phyloP scores from a whole-genome alignment of 768 basidiomycete genomes.

The Pseudohyphozyma bogoriensis region DNA sequence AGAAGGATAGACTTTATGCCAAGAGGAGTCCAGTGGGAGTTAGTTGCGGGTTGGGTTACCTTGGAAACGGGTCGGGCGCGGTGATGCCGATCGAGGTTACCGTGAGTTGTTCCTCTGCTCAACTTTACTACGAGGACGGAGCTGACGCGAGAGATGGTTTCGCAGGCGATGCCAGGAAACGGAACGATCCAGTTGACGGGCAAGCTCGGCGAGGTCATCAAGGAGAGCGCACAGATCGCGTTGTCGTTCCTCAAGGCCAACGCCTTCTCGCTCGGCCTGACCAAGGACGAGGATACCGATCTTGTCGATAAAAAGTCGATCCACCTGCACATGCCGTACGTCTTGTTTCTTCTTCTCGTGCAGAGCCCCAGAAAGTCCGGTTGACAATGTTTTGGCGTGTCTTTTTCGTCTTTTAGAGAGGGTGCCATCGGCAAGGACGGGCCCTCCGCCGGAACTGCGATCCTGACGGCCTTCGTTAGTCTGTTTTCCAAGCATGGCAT shows the following conservation, averaged over 20 bases:
- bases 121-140: not conserved
- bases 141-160: not conserved
- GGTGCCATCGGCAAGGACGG: slow-evolving; percentile 43
- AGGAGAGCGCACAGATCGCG: slow-evolving; percentile 90
- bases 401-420: slow-evolving; percentile 1
- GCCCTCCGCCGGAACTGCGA: slow-evolving; percentile 90
- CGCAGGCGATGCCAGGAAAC: slow-evolving; percentile 92
- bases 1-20: slow-evolving; percentile 84
- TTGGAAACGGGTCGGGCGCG: slow-evolving; percentile 90
- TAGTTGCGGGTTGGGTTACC: slow-evolving; percentile 85
- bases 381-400: not conserved
- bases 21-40: slow-evolving; percentile 78
- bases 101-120: slow-evolving; percentile 35
- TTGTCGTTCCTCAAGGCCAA: slow-evolving; percentile 87
- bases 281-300: slow-evolving; percentile 56
- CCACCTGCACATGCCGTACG: slow-evolving; percentile 96
- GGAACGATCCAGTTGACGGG: slow-evolving; percentile 81
- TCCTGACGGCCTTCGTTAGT: slow-evolving; percentile 80
- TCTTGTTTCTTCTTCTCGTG: slow-evolving; percentile 51
- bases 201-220: slow-evolving; percentile 94
- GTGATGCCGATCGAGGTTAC: slow-evolving; percentile 96
- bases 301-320: slow-evolving; percentile 78
- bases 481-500: slow-evolving; percentile 59
- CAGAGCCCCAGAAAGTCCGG: slow-evolving; percentile 38
- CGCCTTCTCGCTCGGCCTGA: slow-evolving; percentile 80